A percentile compares a stretch with the other conserved stretches of the same genome.
Evolutionary conservation across 306 rosid species (phyloP).

Genomic region (Fagus crenata): DNA sequence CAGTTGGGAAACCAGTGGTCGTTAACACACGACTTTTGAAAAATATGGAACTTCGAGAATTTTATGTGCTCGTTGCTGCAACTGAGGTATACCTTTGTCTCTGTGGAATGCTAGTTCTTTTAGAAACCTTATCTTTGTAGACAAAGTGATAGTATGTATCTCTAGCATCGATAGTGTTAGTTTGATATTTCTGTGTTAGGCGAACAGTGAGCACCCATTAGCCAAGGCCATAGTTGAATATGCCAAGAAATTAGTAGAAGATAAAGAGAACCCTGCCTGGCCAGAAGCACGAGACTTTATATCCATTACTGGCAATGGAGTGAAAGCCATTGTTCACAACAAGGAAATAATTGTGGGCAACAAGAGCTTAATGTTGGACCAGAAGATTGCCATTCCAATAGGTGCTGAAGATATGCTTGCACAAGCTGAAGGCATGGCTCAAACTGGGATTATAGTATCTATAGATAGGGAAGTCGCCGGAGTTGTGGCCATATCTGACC

Average conservation of each 20-base stretch:
- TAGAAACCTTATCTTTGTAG: no score
- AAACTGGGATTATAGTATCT: constrained; percentile 68
- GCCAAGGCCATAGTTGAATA: constrained; percentile 77
- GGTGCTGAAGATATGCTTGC: constrained; percentile 54
- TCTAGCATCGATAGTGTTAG: neutral
- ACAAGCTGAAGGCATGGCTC: constrained; percentile 65
- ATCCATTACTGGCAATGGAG: constrained; percentile 78
- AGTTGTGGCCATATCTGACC: constrained; percentile 70
- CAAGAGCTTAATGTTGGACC: constrained; percentile 64
- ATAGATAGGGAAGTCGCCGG: constrained; percentile 54
- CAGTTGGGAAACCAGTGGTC: constrained; percentile 73
- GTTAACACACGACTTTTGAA: constrained; percentile 51
- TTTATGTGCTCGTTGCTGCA: constrained; percentile 70
- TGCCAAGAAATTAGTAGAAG: constrained; percentile 50
- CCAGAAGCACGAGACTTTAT: constrained; percentile 62
- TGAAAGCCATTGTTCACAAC: constrained; percentile 54
- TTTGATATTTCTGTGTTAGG: constrained; percentile 43
- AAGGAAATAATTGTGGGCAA: constrained; percentile 69
- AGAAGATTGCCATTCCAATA: constrained; percentile 42
- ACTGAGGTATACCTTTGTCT: constrained; percentile 50
- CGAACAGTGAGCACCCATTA: constrained; percentile 83
- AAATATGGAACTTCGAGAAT: constrained; percentile 35
- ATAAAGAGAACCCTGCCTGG: constrained; percentile 55
- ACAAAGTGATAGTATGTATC: neutral
- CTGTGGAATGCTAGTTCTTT: neutral